Base-by-base conservation (phyloP, 202 grass and related monocot genomes). In the Schoenoplectus tabernaemontani region DNA sequence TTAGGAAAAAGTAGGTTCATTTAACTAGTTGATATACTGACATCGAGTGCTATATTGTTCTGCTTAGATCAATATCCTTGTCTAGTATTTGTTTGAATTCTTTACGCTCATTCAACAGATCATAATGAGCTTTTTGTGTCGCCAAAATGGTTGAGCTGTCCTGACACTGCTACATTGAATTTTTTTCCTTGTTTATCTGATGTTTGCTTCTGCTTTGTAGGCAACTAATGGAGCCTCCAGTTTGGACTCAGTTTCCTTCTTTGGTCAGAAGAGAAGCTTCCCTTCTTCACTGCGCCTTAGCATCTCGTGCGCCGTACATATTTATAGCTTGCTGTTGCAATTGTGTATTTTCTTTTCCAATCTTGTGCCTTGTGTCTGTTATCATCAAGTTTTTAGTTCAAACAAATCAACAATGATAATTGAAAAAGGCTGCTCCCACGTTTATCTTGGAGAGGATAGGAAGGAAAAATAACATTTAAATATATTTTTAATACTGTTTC, bases 261-360 rank as follows among this genome's bases (percentile, higher is more conserved):
- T 60, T 34, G 46, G 54, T 82, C 85, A 88, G 83, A 82, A 84
- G 82, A 90, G 83, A 65, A 85, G 56, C 38, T 88, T 77, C 67
- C 79, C 74, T 61, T 92, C 62, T 65, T n/a, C n/a, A n/a, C n/a
- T n/a, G n/a, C n/a, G n/a, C n/a, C 81, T 93, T 53, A 81, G 50
- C 57, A 82, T 93, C 76, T 93, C 79, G 12, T 97, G 93, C 61
- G 83, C 79, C 82, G 93, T 93, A 89, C 71, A 82, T 82, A 73
- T 28, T 72, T 68, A 3, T 68, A 24, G 15, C 16, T 57, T 34
- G 30, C 15, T 66, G 30, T 22, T 70, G 48, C 33, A 36, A 39
- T 53, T 54, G 17, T 69, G 48, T 53, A 19, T 34, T 70, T 68
- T 42, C 9, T 60, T 57, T 34, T 28, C 24, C 32, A 28, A 7